Evolutionary conservation across 257 asterid species (phyloP).

Genomic region (Ocimum tenuiflorum): DNA sequence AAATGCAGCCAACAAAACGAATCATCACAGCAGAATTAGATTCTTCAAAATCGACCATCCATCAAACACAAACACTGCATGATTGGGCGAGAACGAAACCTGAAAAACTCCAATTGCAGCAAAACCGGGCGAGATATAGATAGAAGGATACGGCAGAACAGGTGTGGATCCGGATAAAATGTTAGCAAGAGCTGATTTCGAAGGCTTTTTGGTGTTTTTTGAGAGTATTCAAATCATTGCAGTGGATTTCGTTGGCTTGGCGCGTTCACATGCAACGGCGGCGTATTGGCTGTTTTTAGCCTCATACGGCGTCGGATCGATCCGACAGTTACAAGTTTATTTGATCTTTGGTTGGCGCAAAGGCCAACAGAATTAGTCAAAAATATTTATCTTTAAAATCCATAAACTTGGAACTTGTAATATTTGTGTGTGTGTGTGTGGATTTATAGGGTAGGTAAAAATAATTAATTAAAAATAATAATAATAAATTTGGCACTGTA

Average conservation of each 20-base stretch:
- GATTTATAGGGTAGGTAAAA: too few species aligned
- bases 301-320: conserved; percentile 16
- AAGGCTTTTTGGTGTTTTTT: conserved; percentile 10
- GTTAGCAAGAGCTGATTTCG: not conserved
- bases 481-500: too few species aligned
- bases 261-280: conserved; percentile 26
- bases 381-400: not conserved
- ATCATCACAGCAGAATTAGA: not conserved
- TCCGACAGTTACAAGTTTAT: not conserved
- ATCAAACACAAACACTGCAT: conserved; percentile 1
- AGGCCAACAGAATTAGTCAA: conserved; percentile 5
- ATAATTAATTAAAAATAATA: too few species aligned
- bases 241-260: conserved; percentile 23
- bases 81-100: conserved; percentile 28
- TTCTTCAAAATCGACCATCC: not conserved
- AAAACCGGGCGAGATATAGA: not conserved
- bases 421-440: too few species aligned
- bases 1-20: not conserved
- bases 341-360: conserved; percentile 28
- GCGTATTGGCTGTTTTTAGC: conserved; percentile 12
- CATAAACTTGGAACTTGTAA: not conserved
- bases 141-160: not conserved
- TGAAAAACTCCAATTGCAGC: conserved; percentile 4
- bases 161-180: conserved; percentile 22
- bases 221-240: conserved; percentile 21